phyloP scores from a whole-genome alignment of 495 filamentous ascomycete genomes.

The Recurvomyces mirabilis region DNA sequence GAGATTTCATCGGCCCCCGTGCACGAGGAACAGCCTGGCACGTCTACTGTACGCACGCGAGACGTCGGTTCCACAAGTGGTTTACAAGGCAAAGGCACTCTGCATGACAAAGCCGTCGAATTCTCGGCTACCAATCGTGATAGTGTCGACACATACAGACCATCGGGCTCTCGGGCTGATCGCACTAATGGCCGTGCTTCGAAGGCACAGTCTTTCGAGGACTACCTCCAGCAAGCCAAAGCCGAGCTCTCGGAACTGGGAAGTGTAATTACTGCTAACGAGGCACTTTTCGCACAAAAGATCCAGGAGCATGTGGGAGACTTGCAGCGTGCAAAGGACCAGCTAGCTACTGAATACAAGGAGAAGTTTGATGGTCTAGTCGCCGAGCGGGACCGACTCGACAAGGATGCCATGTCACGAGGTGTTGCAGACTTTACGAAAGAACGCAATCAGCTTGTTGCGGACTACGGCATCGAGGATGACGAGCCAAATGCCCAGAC shows the following conservation, averaged over 20 bases:
- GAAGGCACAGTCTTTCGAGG: conserved; percentile 22
- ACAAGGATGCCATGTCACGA: conserved; percentile 13
- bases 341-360: conserved; percentile 19
- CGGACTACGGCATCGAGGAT: conserved; percentile 13
- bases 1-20: too few relatives aligned
- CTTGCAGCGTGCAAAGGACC: conserved; percentile 21
- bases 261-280: conserved; percentile 22
- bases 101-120: too few relatives aligned
- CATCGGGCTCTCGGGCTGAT: conserved; percentile 2
- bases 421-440: conserved; percentile 13
- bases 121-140: too few relatives aligned
- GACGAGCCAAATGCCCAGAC: conserved; percentile 7
- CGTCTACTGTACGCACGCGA: too few relatives aligned
- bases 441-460: conserved; percentile 17
- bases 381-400: conserved; percentile 12
- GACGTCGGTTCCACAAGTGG: too few relatives aligned
- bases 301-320: conserved; percentile 24
- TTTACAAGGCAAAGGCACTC: too few relatives aligned
- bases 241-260: conserved; percentile 23
- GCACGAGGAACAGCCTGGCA: too few relatives aligned
- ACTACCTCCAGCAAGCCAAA: conserved; percentile 20
- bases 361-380: conserved; percentile 18
- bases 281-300: conserved; percentile 22
- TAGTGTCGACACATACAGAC: too few relatives aligned
- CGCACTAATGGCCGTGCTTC: not conserved